Base-by-base conservation (phyloP, 1,139 yeast genomes). In the Candida dubliniensis region DNA sequence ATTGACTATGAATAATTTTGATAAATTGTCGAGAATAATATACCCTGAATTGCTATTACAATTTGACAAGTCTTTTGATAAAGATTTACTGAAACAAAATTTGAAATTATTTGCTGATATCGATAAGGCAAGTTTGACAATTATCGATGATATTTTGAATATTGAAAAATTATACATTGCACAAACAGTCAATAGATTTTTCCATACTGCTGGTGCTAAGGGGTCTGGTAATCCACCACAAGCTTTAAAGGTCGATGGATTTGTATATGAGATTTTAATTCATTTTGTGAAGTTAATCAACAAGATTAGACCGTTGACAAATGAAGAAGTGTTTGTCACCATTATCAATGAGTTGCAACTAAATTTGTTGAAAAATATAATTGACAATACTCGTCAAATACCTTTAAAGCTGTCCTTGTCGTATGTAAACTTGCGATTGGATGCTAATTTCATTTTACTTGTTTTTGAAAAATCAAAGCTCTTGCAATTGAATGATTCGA, bases 1-100 rank as follows among this genome's bases (percentile, higher is more conserved):
- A 1, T 58, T 74, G 41, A 71, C 77, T 2, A 72, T 74, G 76
- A 74, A 74, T 52, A 73, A 74, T 51, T 69, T 71, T 44, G 76
- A 73, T 43, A 63, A 63, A 38, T 58, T 74, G 31, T 66, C 72
- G 2, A 57, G 66, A 41, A 47, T 52, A 0, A 57, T 68, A 1
- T 71, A 64, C 49, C 77, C 77, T 1, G 51, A 53, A 24, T 57
- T 74, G 42, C 63, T 72, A 18, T 47, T 50, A 8, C 61, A 59
- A 41, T 74, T 68, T 46, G 79, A 74, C 48, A 44, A 44, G 31
- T 52, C 68, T 15, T 74, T 68, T 50, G 66, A 64, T 12, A 72
- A 69, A 47, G 63, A 65, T 35, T 63, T 74, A 47, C 64, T 59
- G 50, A 56, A 60, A 25, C 78, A 74, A 47, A 69, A 71, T 42